Evolutionary conservation across 2,329 filamentous ascomycete species (phyloP).

Genomic region (Raffaelea albimanens): DNA sequence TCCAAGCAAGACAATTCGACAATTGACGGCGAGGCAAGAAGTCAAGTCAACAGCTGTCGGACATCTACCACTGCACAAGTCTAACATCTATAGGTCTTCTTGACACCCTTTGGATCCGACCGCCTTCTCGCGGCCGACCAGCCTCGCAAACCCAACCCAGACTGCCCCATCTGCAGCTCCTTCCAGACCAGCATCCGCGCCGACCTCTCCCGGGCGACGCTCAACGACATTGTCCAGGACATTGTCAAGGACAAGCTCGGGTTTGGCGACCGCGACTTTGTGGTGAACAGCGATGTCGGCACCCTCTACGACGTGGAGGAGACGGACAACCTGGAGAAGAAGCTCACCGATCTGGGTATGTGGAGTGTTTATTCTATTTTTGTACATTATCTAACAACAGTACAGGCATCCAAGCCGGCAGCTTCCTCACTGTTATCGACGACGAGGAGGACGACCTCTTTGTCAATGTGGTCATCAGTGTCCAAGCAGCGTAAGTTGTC

Average conservation of each 20-base stretch:
- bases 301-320: slow-evolving; percentile 87
- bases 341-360: slow-evolving; percentile 64
- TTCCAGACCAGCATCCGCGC: slow-evolving; percentile 58
- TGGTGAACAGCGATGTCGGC: slow-evolving; percentile 62
- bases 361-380: not conserved
- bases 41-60: too few relatives aligned
- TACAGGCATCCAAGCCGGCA: slow-evolving; percentile 57
- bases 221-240: slow-evolving; percentile 69
- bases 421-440: slow-evolving; percentile 77
- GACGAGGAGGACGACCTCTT: slow-evolving; percentile 65
- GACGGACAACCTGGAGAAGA: slow-evolving; percentile 75
- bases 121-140: slow-evolving; percentile 50
- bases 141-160: slow-evolving; percentile 58
- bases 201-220: slow-evolving; percentile 61
- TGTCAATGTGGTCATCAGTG: slow-evolving; percentile 69
- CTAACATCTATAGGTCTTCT: slow-evolving; percentile 56
- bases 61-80: not conserved
- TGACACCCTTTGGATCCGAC: slow-evolving; percentile 57
- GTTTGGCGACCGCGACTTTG: slow-evolving; percentile 67
- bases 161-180: slow-evolving; percentile 76
- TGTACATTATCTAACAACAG: not conserved
- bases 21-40: too few relatives aligned
- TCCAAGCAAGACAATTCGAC: too few relatives aligned
- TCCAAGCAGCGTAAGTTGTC: slow-evolving; percentile 53
- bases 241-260: slow-evolving; percentile 62